phyloP scores from a whole-genome alignment of 148 eudicot species.

The Silene conica region DNA sequence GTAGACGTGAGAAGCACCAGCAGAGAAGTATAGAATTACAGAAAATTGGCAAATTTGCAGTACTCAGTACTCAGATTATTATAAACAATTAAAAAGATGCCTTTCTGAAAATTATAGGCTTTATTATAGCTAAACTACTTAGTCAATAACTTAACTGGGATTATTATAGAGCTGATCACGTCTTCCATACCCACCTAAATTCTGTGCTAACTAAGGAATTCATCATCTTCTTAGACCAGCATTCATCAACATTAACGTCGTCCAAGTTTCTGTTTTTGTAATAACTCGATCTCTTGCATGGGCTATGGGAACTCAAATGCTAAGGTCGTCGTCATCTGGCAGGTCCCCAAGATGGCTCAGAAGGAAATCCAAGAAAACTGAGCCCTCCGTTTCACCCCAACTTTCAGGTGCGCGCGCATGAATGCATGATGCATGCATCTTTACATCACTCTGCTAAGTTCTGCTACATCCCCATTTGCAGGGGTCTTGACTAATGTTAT shows the following conservation, averaged over 20 bases:
- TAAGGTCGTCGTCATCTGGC: conserved; percentile 30
- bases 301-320: conserved; percentile 44
- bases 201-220: no score
- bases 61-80: neutral
- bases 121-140: neutral
- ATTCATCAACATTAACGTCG: neutral
- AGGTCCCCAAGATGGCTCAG: conserved; percentile 45
- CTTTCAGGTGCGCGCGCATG: conserved; percentile 55
- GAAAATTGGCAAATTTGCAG: neutral
- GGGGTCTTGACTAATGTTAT: no score
- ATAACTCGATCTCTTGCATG: conserved; percentile 20
- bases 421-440: no score
- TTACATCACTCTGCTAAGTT: no score
- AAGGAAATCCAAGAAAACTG: conserved; percentile 47
- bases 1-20: conserved; percentile 19
- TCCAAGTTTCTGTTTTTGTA: no score
- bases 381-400: conserved; percentile 34
- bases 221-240: no score
- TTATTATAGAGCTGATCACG: conserved; percentile 28
- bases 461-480: no score
- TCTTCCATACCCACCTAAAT: conserved; percentile 7
- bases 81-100: neutral
- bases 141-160: conserved; percentile 14
- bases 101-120: conserved; percentile 8
- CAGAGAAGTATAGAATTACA: neutral